Percentiles rank a stretch among this genome's conserved stretches.
Evolutionary conservation across 139 green algal species (phyloP).

Genomic region (Chloropicon primus): DNA sequence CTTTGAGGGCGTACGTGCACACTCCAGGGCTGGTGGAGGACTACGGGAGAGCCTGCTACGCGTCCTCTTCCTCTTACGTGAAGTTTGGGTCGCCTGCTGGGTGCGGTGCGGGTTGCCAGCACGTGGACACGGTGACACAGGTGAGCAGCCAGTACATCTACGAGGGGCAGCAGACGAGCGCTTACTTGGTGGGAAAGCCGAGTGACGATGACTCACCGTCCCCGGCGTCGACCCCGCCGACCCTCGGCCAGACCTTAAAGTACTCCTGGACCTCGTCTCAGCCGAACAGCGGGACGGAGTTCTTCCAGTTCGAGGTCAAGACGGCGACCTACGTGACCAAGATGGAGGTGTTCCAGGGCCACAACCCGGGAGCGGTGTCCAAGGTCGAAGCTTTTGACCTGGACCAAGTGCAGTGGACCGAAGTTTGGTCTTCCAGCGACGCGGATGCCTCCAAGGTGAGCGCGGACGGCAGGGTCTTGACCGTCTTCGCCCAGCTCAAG

Average conservation of each 20-base stretch:
- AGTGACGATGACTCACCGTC: background rate
- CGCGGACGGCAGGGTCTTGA: background rate
- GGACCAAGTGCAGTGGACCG: background rate
- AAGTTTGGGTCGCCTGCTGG: background rate
- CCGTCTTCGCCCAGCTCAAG: background rate
- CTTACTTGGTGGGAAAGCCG: background rate
- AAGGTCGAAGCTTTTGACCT: background rate
- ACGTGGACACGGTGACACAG: background rate
- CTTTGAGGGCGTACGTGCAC: background rate
- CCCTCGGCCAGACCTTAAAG: background rate
- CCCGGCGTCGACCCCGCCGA: background rate
- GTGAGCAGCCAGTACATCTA: background rate
- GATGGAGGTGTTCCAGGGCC: conserved; percentile 5
- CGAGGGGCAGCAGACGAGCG: background rate
- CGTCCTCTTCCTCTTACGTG: background rate
- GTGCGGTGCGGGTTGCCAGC: background rate
- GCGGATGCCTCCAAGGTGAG: background rate
- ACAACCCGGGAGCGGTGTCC: conserved; percentile 8
- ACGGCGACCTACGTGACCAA: conserved; percentile 1
- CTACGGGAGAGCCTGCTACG: background rate
- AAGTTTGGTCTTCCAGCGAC: conserved; percentile 1
- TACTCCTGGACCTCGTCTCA: background rate
- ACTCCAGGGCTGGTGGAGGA: background rate
- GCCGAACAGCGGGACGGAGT: background rate
- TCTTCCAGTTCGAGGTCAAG: background rate